Conservation (phyloP, 1,284 basidiomycete genomes). For the Crucibulum cyathiforme region DNA sequence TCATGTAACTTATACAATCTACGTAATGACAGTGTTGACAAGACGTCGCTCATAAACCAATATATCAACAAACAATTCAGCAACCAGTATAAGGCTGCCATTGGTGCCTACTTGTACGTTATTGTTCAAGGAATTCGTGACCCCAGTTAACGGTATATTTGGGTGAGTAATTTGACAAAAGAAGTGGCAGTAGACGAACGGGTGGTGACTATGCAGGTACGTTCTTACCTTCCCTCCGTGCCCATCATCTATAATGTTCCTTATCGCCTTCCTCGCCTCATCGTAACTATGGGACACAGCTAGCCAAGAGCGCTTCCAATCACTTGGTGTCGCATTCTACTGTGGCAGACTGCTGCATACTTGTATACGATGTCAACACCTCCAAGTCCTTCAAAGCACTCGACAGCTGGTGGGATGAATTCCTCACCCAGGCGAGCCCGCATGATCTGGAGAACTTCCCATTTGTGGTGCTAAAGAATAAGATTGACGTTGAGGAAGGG, state of each 20-base stretch:
- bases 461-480: constrained; percentile 98
- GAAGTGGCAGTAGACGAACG: constrained; percentile 99
- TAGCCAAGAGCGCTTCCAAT: constrained; percentile 99
- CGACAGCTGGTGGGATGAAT: constrained; percentile 97
- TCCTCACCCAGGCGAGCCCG: constrained; percentile 96
- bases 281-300: constrained; percentile 97
- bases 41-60: constrained; percentile 99
- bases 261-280: constrained; percentile 6
- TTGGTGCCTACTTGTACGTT: constrained; percentile 88
- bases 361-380: constrained; percentile 99
- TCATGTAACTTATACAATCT: constrained; percentile 12
- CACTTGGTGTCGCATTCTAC: constrained; percentile 98
- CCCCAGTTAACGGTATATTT: constrained; percentile 17
- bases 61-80: constrained; percentile 99
- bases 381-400: constrained; percentile 98
- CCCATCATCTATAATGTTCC: too few species aligned
- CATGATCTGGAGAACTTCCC: constrained; percentile 99
- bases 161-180: constrained; percentile 87
- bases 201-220: constrained; percentile 98
- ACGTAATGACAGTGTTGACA: constrained; percentile 96
- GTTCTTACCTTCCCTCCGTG: too few species aligned
- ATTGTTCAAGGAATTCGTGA: not conserved
- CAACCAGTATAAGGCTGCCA: constrained; percentile 99
- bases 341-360: constrained; percentile 99
- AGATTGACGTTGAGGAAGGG: constrained; percentile 99